Conservation (phyloP, 768 basidiomycete species). For the Mrakia blollopis region DNA sequence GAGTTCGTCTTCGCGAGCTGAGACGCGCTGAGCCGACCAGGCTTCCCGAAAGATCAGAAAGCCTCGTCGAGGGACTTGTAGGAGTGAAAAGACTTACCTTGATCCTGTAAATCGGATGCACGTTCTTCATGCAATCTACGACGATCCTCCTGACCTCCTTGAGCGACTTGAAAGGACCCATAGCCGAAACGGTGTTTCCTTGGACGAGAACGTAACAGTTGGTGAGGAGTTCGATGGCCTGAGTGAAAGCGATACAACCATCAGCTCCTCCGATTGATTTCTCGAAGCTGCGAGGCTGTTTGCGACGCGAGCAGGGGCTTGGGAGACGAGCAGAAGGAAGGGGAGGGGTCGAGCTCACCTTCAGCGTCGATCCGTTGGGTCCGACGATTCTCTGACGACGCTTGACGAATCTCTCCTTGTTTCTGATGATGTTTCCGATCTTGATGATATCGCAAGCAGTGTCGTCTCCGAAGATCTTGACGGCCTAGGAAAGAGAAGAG, state of each 20-base stretch:
- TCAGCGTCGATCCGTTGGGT: slow-evolving; percentile 92
- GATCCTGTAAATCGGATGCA: slow-evolving; percentile 98
- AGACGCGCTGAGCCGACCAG: slow-evolving; percentile 19
- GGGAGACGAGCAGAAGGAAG: slow-evolving; percentile 9
- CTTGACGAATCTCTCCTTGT: slow-evolving; percentile 96
- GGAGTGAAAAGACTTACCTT: slow-evolving; percentile 55
- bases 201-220: slow-evolving; percentile 97
- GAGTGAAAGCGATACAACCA: slow-evolving; percentile 5
- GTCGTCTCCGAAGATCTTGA: slow-evolving; percentile 82
- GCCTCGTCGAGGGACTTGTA: not conserved
- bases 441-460: slow-evolving; percentile 96
- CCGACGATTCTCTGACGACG: slow-evolving; percentile 93
- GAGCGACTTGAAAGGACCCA: slow-evolving; percentile 91
- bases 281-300: too few species aligned
- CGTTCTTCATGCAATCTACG: slow-evolving; percentile 99
- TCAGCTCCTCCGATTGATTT: too few species aligned
- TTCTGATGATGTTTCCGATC: slow-evolving; percentile 86
- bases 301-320: not conserved
- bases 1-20: slow-evolving; percentile 1
- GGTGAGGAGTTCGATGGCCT: slow-evolving; percentile 96
- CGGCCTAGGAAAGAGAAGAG: slow-evolving; percentile 53
- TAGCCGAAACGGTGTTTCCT: slow-evolving; percentile 95
- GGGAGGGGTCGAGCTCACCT: slow-evolving; percentile 56
- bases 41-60: not conserved
- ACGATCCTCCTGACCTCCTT: slow-evolving; percentile 95